Percentiles rank a stretch among this genome's conserved stretches.
phyloP scores from a whole-genome alignment of 305 asterid species.

The Fraxinus sp. region DNA sequence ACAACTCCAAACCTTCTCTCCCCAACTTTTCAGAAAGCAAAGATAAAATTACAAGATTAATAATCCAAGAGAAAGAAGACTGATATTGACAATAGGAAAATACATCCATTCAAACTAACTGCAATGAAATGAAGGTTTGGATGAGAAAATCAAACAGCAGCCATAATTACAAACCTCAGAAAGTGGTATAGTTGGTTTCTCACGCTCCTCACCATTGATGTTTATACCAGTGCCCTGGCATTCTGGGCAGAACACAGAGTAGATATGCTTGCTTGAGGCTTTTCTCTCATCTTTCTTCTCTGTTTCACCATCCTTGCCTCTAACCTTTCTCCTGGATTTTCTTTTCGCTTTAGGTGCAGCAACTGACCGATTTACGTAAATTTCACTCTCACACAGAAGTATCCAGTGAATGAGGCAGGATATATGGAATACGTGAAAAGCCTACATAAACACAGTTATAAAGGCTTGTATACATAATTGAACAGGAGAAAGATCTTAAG shows the following conservation, averaged over 20 bases:
- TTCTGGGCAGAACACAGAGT: constrained; percentile 72
- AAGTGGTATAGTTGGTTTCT: constrained; percentile 74
- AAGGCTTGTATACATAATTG: constrained; percentile 4
- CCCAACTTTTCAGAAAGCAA: background rate
- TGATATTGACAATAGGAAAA: background rate
- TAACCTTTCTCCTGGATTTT: constrained; percentile 53
- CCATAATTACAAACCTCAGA: constrained; percentile 54
- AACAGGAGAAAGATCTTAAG: background rate
- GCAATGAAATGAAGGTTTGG: background rate
- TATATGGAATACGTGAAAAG: constrained; percentile 79
- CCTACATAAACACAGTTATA: constrained; percentile 42
- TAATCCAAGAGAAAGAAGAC: background rate
- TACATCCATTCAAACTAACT: background rate
- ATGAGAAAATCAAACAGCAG: background rate
- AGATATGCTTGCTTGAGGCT: constrained; percentile 30
- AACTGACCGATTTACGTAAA: constrained; percentile 37
- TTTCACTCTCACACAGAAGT: constrained; percentile 74
- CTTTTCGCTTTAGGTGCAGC: constrained; percentile 44
- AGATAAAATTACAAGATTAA: background rate
- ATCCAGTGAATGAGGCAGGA: constrained; percentile 94
- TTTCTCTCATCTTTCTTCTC: constrained; percentile 37
- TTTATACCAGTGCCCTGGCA: constrained; percentile 87
- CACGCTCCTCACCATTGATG: constrained; percentile 55
- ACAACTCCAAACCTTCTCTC: constrained; percentile 9
- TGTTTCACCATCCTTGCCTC: constrained; percentile 42